Base-by-base conservation (phyloP, 1,284 basidiomycete species). In the Tylopilus sp. region DNA sequence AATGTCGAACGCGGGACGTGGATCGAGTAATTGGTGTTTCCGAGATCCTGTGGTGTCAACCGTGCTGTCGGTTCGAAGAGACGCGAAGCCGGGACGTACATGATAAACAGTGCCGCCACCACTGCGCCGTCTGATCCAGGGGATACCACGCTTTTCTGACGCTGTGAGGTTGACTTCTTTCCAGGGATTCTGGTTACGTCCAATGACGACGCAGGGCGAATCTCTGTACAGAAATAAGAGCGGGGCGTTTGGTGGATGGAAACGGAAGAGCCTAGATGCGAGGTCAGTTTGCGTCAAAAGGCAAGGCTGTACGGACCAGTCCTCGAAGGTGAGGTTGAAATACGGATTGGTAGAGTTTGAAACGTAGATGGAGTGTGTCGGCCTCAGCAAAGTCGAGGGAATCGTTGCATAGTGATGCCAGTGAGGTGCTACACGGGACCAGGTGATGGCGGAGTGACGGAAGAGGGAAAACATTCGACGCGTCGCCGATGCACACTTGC, bases 61-160 rank as follows among this genome's bases (percentile, higher is more conserved):
- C 13, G n/a, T n/a, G 4, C 56, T 7, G 54, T 60, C 9, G 16
- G 57, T 58, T 64, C n/a, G 44, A 4, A 24, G 57, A 57, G 24
- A 51, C 12, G 24, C 10, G n/a, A 51, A 3, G 52, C 6, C 6
- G 52, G 47, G 51, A 84, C 93, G 58, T 79, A 97, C 97, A 81
- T 99, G 97, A 77, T 96, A 99, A 6, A 99, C 98, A 0, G 98
- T 95, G 10, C 98, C 98, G n/a, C 98, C 98, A 16, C 98, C 98
- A 70, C 95, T 97, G 64, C 94, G 86, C 66, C 98, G 85, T 54
- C 97, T 86, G 47, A 99, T 88, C 72, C 96, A 92, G 0, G 95
- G 94, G 15, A 97, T 86, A 4, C 81, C 82, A n/a, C 83, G 78
- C 12, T 79, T 71, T 15, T 78, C 73, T 38, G 94, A 83, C 12